Evolutionary conservation across 257 asterid genomes (phyloP).

Genomic region (Ehretia macrophylla): DNA sequence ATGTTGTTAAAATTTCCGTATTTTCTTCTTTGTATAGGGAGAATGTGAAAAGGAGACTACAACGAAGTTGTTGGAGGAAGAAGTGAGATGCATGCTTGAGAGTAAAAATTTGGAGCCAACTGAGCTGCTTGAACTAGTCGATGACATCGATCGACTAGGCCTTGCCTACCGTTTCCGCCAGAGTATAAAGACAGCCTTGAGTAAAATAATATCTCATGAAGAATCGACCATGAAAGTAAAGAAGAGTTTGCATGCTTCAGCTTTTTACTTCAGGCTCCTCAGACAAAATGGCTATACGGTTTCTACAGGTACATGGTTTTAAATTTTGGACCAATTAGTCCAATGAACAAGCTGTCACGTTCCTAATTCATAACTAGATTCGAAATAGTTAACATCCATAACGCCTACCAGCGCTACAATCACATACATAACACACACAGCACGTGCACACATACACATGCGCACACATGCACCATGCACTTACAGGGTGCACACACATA

Average conservation of each 20-base stretch:
- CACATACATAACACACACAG: no score
- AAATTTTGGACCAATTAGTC: no score
- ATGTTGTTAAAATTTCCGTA: no score
- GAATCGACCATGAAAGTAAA: background rate
- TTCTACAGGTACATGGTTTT: slow-evolving; percentile 19
- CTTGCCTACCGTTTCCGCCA: background rate
- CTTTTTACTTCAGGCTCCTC: slow-evolving; percentile 11
- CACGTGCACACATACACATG: no score
- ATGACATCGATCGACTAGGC: slow-evolving; percentile 10
- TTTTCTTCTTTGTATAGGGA: background rate
- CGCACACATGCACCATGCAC: no score
- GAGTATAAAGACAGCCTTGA: background rate
- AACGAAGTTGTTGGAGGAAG: slow-evolving; percentile 6
- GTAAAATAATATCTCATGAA: background rate
- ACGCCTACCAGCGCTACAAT: no score
- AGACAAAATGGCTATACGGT: slow-evolving; percentile 21
- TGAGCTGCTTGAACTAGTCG: slow-evolving; percentile 2
- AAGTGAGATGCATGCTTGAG: slow-evolving; percentile 7
- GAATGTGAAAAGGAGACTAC: background rate
- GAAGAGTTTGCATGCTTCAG: slow-evolving; percentile 3
- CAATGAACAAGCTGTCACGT: no score
- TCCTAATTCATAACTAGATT: no score
- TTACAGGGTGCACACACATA: no score
- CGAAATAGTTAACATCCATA: no score
- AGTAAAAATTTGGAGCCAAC: background rate